Evolutionary conservation across 2,329 filamentous ascomycete genomes (phyloP), one percentile per base, ranked within the genome.

Genomic region (Stagonosporopsis rhizophila): DNA sequence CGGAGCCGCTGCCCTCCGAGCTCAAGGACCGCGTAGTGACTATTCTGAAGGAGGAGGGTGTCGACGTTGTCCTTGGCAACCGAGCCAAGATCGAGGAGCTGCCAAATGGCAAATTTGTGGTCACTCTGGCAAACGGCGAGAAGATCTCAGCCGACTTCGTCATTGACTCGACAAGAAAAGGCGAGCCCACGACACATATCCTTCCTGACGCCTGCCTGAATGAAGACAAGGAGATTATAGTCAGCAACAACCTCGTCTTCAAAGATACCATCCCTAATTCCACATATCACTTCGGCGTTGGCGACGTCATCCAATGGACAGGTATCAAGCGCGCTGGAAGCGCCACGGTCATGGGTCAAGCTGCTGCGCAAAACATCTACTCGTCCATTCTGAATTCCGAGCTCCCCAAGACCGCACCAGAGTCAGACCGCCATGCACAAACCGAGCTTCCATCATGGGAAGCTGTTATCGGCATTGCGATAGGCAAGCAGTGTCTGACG

Each of bases 271-370:
- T 85, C 0, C 80, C 86, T 4, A 88, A 91, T 60, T 75, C 83
- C 12, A 76, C 79, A 0, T 75, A 76, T 25, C 90, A 93, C 72
- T 89, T 88, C 66, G 89, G 87, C 12, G 81, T 85, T 22, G 90
- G 90, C 15, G 90, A 94, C 69, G 78, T 90, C 15, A 84, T 83
- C 28, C 78, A 80, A 44, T 93, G 90, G 90, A 84, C 87, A 0
- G 90, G 89, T 39, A 92, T 94, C 78, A 93, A 92, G 79, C 87
- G 90, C 40, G 91, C 88, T 66, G 90, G 90, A 22, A 85, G 81
- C 15, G 90, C 90, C 30, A 90, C 93, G 83, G 85, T 89, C 68
- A 87, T 88, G 80, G 90, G 89, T 34, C 84, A 87, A 67, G 81
- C 83, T 58, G 84, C 84, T 3, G 89, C 86, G 6, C 75, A 82